Evolutionary conservation across 1,284 basidiomycete genomes (phyloP), one percentile per base, ranked within the genome.

Genomic region (Agroathelia rolfsii): DNA sequence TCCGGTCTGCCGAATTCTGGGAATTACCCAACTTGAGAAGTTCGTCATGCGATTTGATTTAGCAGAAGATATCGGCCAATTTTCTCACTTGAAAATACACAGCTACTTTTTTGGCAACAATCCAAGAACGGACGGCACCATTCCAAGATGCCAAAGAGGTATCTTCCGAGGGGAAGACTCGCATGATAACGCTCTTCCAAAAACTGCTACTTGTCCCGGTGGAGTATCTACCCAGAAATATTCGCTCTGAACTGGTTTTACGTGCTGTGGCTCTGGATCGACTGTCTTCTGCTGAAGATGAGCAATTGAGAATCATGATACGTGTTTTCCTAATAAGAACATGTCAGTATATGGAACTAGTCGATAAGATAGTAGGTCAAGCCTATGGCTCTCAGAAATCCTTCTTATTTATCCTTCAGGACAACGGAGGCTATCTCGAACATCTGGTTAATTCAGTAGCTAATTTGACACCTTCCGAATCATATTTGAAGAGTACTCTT

Each of bases 1-100:
- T 82, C 16, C 65, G 56, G 34, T 74, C 72, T 24, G 79, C 81
- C 6, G 62, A 72, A 26, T 75, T 84, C 42, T 85, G 80, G 79
- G 82, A 86, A 42, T 55, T 79, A 24, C 60, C 55, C 19, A 69
- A 64, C 19, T 41, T 83, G 3, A 64, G 76, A 52, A 53, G 81
- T 83, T 36, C 44, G 66, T 57, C 15, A 31, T 17, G 21, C 2
- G 3, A n/a, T 44, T 17, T 22, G 2, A 3, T n/a, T 44, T 32
- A 36, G 30, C 16, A 26, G 34, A 30, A 28, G 24, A 41, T 24
- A 27, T 21, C 21, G 25, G 22, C 39, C 40, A 34, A 40, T 23
- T 17, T 23, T 21, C 6, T 16, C 27, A 18, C 12, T 28, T 37
- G 13, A 38, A n/a, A 14, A 2, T 2, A 5, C 20, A 16, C 24